Evolutionary conservation across 768 basidiomycete species (phyloP), one percentile per base, ranked within the genome.

Genomic region (Strobilomyces echinocephalus): DNA sequence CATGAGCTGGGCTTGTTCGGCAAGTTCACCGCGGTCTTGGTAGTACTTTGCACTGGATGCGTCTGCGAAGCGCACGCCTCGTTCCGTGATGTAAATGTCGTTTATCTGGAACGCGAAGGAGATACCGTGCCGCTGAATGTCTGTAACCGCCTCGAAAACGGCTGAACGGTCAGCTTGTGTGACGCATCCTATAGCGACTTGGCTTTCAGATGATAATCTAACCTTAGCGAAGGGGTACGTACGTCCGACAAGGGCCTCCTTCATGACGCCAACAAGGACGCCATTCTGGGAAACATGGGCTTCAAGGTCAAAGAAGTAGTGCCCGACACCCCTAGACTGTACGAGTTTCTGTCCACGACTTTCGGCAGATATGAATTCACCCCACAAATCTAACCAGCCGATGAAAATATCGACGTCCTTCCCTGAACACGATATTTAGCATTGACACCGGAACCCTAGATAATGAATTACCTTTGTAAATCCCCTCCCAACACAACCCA

Each of bases 231-330:
- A 21, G 20, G 10, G 11, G 4, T 20, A 58, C 67, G 24, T 52
- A 67, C 69, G 66, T 55, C 68, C 68, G 26, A 70, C 42, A 15
- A 53, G 42, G 18, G 63, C 45, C 40, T 72, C 69, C 44, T 50
- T 61, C 69, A 70, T 72, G 34, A 71, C 41, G 8, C 69, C 69
- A 30, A 72, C 45, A 24, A 70, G 46, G 18, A 36, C 47, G 8
- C 69, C 71, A n/a, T 64, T 67, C 46, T 62, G 59, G 42, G 63
- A 60, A 18, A 70, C 53, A 33, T 69, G 70, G 16, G 69, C 70
- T 31, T 64, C 11, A 33, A 71, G 41, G 39, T 63, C 61, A 24
- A 63, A 70, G 42, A 68, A 68, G 46, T 69, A 71, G 33, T 46
- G 59, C 12, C 64, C 62, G 12, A 71, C 35, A 33, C 62, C 52